Conservation (phyloP, 1,139 yeast genomes). For the Geotrichum europaeum region DNA sequence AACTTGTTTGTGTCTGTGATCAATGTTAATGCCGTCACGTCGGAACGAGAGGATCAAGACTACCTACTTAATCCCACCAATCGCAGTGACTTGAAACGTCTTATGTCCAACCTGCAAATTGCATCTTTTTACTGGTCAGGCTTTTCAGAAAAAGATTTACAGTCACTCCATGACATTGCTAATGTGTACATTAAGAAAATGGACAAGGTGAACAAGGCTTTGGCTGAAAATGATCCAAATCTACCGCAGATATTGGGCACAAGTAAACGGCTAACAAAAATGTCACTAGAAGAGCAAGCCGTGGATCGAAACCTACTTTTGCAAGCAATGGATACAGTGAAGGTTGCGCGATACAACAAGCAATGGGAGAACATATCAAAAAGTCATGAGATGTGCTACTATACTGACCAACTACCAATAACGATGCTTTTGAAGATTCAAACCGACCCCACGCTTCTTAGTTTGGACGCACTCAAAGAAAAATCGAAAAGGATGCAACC, state of each 20-base stretch:
- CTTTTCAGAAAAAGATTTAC: slow-evolving; percentile 48
- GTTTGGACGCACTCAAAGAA: not conserved
- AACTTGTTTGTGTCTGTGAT: slow-evolving; percentile 60
- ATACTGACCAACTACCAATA: slow-evolving; percentile 2
- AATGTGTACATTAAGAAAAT: slow-evolving; percentile 40
- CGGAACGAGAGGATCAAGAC: slow-evolving; percentile 60
- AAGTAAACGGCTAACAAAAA: slow-evolving; percentile 5
- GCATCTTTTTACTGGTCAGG: slow-evolving; percentile 76
- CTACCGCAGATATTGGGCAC: slow-evolving; percentile 4
- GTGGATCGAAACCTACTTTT: slow-evolving; percentile 49
- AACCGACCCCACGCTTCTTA: not conserved
- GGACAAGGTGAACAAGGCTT: slow-evolving; percentile 37
- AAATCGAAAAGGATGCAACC: not conserved
- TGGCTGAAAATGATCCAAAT: slow-evolving; percentile 26
- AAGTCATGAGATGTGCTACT: slow-evolving; percentile 15
- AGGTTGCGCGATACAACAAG: slow-evolving; percentile 1
- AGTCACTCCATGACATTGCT: slow-evolving; percentile 38
- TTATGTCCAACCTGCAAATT: slow-evolving; percentile 55
- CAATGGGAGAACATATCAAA: slow-evolving; percentile 12
- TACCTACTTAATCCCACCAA: slow-evolving; percentile 64
- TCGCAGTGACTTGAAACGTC: slow-evolving; percentile 47
- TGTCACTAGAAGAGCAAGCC: slow-evolving; percentile 45
- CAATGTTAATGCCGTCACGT: slow-evolving; percentile 67
- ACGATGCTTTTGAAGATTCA: not conserved
- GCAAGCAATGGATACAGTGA: slow-evolving; percentile 35